Evolutionary conservation across 306 rosid species (phyloP), one percentile per base, ranked within the genome.

Genomic region (Astragalus membranaceus): DNA sequence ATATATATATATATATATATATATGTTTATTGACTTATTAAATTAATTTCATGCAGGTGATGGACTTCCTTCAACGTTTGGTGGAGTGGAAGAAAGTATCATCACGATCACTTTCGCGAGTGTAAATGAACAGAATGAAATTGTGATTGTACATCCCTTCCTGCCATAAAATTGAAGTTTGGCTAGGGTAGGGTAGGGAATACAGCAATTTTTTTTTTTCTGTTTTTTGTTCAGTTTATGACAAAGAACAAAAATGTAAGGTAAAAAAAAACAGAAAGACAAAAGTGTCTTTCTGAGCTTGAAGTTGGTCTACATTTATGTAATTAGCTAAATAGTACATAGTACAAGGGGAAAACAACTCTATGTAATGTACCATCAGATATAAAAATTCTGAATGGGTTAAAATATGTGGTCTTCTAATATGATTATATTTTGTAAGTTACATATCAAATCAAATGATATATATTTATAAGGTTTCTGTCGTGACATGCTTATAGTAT

Each of bases 11-110:
- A n/a, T n/a, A n/a, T 65, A 36, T 41, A 70, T 49, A 58, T 7
- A 47, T 43, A 4, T 35, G 11, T 33, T 32, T 15, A 48, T 15
- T 30, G 39, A 58, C 48, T 77, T 2, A 17, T 69, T 8, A 20
- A 2, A 0, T 20, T 1, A 20, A 20, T 20, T 20, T 20, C 23
- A 20, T 78, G 50, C 75, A 90, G 96, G 96, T 90, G 8, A 88
- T 79, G 95, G 89, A 85, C 33, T 90, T 90, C 64, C 91, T 90
- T 70, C 84, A 81, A 57, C 87, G 89, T 61, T 77, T 90, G 76
- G 96, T 81, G 16, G 84, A 81, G 59, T 86, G 90, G 92, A 86
- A 90, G 67, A 78, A 67, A 73, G 70, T 60, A 33, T 67, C 86
- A 12, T 14, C 73, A 33, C 41, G 79, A 64, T 20, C 86, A 73